A percentile compares a stretch with the other conserved stretches of the same genome.
Evolutionary conservation across 371 early-diverging fungal species (phyloP).

Genomic region (Mortierella sp.): DNA sequence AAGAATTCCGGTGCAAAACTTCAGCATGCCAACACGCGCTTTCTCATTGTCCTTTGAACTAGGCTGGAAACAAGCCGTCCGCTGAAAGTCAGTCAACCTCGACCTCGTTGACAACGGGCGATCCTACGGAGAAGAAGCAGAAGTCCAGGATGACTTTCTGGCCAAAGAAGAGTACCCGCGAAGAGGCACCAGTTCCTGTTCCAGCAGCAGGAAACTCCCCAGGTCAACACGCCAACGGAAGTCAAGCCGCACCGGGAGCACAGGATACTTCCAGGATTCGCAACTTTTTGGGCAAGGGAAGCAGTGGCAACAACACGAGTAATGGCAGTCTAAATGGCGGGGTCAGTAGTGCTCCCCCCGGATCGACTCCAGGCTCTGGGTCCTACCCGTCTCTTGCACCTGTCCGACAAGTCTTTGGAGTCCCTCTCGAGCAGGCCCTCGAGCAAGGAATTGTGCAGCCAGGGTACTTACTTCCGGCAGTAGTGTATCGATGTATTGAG

Average conservation of each 20-base stretch:
- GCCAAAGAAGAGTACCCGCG: constrained; percentile 50
- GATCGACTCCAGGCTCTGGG: constrained; percentile 1
- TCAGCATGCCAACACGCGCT: too few relatives aligned
- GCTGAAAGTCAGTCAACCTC: constrained; percentile 27
- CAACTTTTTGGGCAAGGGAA: constrained; percentile 46
- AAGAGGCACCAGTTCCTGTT: constrained; percentile 16
- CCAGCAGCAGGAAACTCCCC: constrained; percentile 14
- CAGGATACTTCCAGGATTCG: constrained; percentile 39
- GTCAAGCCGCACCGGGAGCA: constrained; percentile 2
- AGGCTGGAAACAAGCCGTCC: constrained; percentile 11
- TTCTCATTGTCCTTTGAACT: not conserved
- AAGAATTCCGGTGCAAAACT: too few relatives aligned
- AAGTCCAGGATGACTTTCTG: constrained; percentile 59
- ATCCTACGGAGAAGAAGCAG: constrained; percentile 55
- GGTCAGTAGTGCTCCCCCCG: constrained; percentile 7
- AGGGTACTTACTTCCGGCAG: constrained; percentile 87
- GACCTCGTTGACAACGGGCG: constrained; percentile 17
- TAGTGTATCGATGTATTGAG: constrained; percentile 96
- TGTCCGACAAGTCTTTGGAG: constrained; percentile 77
- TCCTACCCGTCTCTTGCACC: constrained; percentile 28
- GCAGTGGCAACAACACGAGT: not conserved
- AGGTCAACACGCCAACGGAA: constrained; percentile 2
- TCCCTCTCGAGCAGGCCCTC: constrained; percentile 76
- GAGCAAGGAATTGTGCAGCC: constrained; percentile 74
- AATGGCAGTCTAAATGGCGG: constrained; percentile 8